Evolutionary conservation across 495 filamentous ascomycete species (phyloP).

Genomic region (Poronia punctata): DNA sequence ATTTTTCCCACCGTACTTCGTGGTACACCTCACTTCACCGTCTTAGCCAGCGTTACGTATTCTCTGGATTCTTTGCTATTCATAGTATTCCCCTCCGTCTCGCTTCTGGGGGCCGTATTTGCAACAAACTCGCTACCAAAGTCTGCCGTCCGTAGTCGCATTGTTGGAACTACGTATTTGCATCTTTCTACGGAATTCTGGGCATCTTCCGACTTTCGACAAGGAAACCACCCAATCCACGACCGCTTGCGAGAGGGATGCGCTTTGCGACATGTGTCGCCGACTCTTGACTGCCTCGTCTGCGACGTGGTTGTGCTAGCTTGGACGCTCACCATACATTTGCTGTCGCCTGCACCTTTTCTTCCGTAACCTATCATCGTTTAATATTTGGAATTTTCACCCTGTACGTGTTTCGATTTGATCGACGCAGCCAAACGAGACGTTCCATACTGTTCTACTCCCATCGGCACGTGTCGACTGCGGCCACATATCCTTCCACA

Average conservation of each 20-base stretch:
- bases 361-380: not conserved
- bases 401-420: too few relatives aligned
- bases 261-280: conserved; percentile 19
- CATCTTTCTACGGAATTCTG: too few relatives aligned
- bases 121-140: not conserved
- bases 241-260: conserved; percentile 7
- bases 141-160: not conserved
- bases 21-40: not conserved
- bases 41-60: not conserved
- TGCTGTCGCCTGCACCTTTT: conserved; percentile 1
- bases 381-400: conserved; percentile 2
- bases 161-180: not conserved
- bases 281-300: conserved; percentile 15
- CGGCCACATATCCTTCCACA: not conserved
- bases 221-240: conserved; percentile 12
- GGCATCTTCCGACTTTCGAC: not conserved
- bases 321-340: conserved; percentile 10
- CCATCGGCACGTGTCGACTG: not conserved
- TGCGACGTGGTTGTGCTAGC: conserved; percentile 18
- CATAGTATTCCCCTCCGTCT: not conserved
- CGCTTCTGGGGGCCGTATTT: conserved; percentile 1
- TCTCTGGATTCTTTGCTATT: not conserved
- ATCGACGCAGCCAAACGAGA: not conserved
- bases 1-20: conserved; percentile 2
- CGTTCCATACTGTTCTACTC: not conserved